phyloP scores from a whole-genome alignment of 345 rosid genomes.

The Anastatica hierochuntica region DNA sequence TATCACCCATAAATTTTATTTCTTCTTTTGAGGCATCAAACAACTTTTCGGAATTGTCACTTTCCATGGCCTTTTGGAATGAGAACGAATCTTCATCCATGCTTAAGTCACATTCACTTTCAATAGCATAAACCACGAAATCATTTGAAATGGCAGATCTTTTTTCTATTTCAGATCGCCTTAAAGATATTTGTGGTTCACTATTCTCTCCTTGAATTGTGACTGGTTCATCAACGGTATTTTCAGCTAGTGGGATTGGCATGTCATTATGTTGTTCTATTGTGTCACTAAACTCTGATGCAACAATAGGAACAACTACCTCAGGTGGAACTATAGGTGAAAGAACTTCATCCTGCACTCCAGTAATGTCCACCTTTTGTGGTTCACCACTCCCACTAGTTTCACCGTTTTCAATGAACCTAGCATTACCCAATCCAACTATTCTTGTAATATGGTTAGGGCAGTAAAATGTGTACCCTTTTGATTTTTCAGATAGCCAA shows the following conservation, averaged over 20 bases:
- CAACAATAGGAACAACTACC: background rate
- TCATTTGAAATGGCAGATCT: too few species aligned
- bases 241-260: background rate
- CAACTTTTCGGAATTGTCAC: background rate
- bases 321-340: background rate
- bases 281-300: too few species aligned
- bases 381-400: background rate
- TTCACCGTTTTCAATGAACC: background rate
- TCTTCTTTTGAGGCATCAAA: background rate
- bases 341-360: background rate
- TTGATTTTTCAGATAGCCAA: background rate
- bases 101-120: too few species aligned
- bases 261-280: too few species aligned
- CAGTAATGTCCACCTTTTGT: background rate
- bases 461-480: conserved; percentile 6
- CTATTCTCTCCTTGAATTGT: too few species aligned
- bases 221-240: too few species aligned
- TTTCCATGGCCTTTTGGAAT: too few species aligned
- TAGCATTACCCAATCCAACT: background rate
- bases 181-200: too few species aligned
- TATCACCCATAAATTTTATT: background rate
- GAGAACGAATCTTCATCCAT: too few species aligned
- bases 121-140: too few species aligned
- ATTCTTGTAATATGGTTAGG: background rate
- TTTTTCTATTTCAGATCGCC: too few species aligned